Evolutionary conservation across 139 green algal genomes (phyloP), one percentile per base, ranked within the genome.

Genomic region (Auxenochlorella pyrenoidosa): DNA sequence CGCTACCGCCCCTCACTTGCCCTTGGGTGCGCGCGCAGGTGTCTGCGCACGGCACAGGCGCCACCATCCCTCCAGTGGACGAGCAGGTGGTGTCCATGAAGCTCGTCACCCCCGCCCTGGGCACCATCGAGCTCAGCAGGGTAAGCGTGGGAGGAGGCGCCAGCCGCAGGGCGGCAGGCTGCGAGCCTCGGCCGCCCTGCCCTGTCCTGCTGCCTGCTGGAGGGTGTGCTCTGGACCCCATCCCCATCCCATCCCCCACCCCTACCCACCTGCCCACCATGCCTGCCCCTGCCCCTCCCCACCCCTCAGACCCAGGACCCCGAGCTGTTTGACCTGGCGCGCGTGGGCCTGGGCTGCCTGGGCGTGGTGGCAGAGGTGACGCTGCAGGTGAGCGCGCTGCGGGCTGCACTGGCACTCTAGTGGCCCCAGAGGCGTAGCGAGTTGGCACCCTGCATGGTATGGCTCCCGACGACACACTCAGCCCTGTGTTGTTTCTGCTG

Each of bases 41-140:
- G 21, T 92, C 94, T 26, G 97, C 96, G 21, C 97, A 99, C 89
- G 97, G 97, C 63, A 99, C 96, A 0, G 97, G 97, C 13, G 96
- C 97, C 0, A 66, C 8, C 30, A 95, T 99, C 47, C 97, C 97
- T 0, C 95, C 97, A 30, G 95, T 98, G 28, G 97, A 99, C 79
- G 95, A 98, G 90, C 92, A 96, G 80, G 95, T 99, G 16, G 94
- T 99, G 16, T 65, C 78, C 36, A 86, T 99, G 88, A 96, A 94
- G 82, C 84, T 99, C 22, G 95, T 98, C n/a, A 99, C 97, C 0
- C 97, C 97, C 22, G 93, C 75, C 19, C 75, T 93, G 84, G 96
- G 97, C 36, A 90, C 89, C n/a, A 82, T 98, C 6, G 86, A 92
- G 34, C 80, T 98, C 2, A 93, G 85, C 34, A 76, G 87, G 41